Base-by-base conservation (phyloP, 2,329 filamentous ascomycete genomes). In the Monosporascus sp. region DNA sequence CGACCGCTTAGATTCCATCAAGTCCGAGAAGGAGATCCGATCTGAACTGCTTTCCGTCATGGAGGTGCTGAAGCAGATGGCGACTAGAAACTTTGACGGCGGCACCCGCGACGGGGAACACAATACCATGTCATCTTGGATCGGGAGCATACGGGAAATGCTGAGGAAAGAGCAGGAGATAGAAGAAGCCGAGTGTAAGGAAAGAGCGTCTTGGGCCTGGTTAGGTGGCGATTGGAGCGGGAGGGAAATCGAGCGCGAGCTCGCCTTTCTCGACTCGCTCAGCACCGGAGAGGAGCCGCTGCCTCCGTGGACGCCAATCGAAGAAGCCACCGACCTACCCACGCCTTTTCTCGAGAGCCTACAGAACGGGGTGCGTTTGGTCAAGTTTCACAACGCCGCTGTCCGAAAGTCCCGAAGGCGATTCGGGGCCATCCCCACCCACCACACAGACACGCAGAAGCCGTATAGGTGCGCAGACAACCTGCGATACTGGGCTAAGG, bases 391-490 rank as follows among this genome's bases (percentile, higher is more conserved):
- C 77, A 99, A 99, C 68, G 86, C 87, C 15, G 85, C 90, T 0
- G 89, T 99, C 35, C 84, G 85, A 65, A 89, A 89, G 67, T 97
- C 92, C 22, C 86, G 87, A 66, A 82, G 90, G 31, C 89, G 88
- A 7, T 97, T 97, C 67, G 91, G 92, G 50, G 83, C 89, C 57
- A 97, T 99, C 66, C 90, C 90, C 53, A 81, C 82, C 9, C 97
- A 88, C 70, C 94, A 97, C 69, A 86, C 85, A n/a, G 91, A 99
- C 70, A 93, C 94, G 9, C 86, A 85, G 55, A 97, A 97, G 72
- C 94, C 94, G 0, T 99, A 99, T 70, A 87, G 94, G 48, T 87
- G 87, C 57, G 90, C 92, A 3, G 94, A 99, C 62, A 99, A 99
- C 69, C 78, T 99, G 57, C 84, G 91, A 41, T 99, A 88, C 76